Percentiles rank a stretch among this genome's conserved stretches.
Conservation (phyloP, 2,329 filamentous ascomycete genomes). For the Cercospora sojina region DNA sequence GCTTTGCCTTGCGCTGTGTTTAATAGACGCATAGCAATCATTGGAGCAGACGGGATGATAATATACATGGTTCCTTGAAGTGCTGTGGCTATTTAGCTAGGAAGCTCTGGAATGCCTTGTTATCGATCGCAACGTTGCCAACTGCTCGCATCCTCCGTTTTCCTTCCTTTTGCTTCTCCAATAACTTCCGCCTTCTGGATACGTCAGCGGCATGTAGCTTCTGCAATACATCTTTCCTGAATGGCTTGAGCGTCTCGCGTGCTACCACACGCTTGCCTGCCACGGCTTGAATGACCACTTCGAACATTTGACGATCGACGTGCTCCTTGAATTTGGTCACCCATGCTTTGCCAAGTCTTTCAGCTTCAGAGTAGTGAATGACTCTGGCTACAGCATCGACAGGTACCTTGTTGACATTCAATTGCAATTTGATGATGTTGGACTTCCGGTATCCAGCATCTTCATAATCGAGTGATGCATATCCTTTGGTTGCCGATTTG, state of each 20-base stretch:
- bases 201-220: constrained; percentile 93
- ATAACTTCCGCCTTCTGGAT: constrained; percentile 74
- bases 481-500: constrained; percentile 90
- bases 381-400: constrained; percentile 94
- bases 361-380: constrained; percentile 77
- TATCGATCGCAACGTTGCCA: constrained; percentile 91
- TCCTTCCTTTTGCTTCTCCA: constrained; percentile 97
- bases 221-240: constrained; percentile 88
- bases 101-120: constrained; percentile 92
- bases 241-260: constrained; percentile 92
- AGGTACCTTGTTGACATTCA: constrained; percentile 88
- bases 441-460: constrained; percentile 83
- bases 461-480: constrained; percentile 94
- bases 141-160: constrained; percentile 80
- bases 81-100: constrained; percentile 63
- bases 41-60: background rate
- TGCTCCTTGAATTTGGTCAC: constrained; percentile 96
- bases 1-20: background rate
- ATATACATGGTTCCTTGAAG: background rate
- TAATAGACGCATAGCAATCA: background rate
- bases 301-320: constrained; percentile 95
- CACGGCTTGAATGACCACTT: constrained; percentile 90
- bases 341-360: constrained; percentile 80
- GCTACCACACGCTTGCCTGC: constrained; percentile 81
- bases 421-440: constrained; percentile 81